Evolutionary conservation across 192 early-diverging fungal genomes (phyloP), one percentile per base, ranked within the genome.

Genomic region (Phlyctochytrium planicorne): DNA sequence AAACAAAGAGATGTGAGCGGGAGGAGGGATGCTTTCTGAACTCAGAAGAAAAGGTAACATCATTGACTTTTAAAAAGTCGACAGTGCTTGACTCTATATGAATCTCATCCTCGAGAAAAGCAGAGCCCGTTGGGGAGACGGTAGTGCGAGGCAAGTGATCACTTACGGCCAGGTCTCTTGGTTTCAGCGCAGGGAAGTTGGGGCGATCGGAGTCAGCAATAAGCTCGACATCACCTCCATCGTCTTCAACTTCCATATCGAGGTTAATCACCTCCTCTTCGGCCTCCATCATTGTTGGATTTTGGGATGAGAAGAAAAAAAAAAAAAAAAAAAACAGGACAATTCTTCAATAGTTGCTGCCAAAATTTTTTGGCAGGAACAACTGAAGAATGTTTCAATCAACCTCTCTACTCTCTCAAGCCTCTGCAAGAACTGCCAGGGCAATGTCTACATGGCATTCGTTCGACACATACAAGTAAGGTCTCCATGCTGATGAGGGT

Each of bases 81-180:
- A 29, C 75, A 77, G 75, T 37, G 75, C 75, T 77, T 77, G 75
- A 77, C 75, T 77, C 75, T 77, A 77, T 77, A 77, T 71, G 69
- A 61, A 61, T 66, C 40, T 71, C 69, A 71, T 71, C 69, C 24
- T 52, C 65, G 47, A 60, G n/a, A 6, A 37, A 53, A 6, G 24
- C 10, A 47, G 6, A 20, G 40, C 10, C 40, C n/a, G n/a, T n/a
- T n/a, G n/a, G n/a, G n/a, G 20, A 6, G 14, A 14, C 27, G 12
- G 33, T n/a, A 52, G n/a, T 52, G 4, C 20, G 17, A n/a, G 34
- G 12, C 20, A 47, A 47, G 40, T 47, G 40, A 47, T 6, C 29
- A 65, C 63, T 52, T 50, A 65, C 63, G 20, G 4, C 3, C 36
- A 65, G 23, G 14, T 65, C 63, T 40, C n/a, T 12, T 6, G 63